phyloP scores from a whole-genome alignment of 208 protist species.

The Willaertia magna region DNA sequence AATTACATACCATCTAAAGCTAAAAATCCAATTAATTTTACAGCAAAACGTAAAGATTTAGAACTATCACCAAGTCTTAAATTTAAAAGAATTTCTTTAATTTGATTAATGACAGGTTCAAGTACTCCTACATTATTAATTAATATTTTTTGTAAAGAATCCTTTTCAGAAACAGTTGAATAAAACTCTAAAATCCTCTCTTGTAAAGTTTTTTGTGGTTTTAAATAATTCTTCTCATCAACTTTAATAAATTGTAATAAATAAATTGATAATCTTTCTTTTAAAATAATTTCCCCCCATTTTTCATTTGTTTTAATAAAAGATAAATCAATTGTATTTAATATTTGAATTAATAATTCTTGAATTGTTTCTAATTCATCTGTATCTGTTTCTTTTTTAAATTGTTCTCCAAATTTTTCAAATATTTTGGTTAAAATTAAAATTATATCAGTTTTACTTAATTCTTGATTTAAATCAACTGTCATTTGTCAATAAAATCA shows the following conservation, averaged over 20 bases:
- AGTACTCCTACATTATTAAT: background rate
- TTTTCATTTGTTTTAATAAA: background rate
- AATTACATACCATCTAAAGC: background rate
- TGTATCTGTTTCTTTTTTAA: background rate
- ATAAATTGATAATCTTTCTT: too few relatives aligned
- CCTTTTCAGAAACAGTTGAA: background rate
- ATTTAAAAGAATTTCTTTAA: background rate
- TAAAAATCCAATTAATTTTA: background rate
- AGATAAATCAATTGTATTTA: background rate
- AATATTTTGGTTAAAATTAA: too few relatives aligned
- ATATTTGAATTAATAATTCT: background rate
- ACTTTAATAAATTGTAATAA: background rate
- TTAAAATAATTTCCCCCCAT: background rate
- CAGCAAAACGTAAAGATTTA: background rate
- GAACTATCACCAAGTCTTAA: background rate
- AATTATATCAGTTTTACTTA: too few relatives aligned
- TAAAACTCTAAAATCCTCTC: background rate
- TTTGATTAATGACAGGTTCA: background rate
- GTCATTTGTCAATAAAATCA: too few relatives aligned
- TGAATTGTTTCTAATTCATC: background rate
- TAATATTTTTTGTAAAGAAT: background rate
- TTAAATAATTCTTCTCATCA: background rate
- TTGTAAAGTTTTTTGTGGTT: background rate
- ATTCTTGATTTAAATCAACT: too few relatives aligned
- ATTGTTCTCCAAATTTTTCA: too few relatives aligned